phyloP scores from a whole-genome alignment of 768 basidiomycete species.

The Mycena galopus region DNA sequence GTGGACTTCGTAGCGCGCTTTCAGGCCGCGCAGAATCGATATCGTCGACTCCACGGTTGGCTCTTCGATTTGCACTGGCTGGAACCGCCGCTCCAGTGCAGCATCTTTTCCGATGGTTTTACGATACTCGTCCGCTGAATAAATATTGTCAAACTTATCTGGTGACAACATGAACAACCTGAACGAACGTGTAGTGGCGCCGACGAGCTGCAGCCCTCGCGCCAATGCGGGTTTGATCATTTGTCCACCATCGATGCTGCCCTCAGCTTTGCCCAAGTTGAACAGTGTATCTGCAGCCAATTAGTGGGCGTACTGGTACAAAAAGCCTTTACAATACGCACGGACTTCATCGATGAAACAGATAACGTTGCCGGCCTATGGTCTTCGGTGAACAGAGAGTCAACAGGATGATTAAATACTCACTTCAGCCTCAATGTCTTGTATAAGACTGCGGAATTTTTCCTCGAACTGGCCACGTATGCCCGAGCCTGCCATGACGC shows the following conservation, averaged over 20 bases:
- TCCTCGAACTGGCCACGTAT: slow-evolving; percentile 95
- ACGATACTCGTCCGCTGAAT: slow-evolving; percentile 84
- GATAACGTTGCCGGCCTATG: slow-evolving; percentile 80
- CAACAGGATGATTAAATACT: slow-evolving; percentile 34
- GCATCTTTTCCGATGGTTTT: slow-evolving; percentile 95
- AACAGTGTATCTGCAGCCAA: slow-evolving; percentile 73
- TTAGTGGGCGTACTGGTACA: background rate
- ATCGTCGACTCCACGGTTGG: slow-evolving; percentile 89
- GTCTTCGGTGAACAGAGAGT: background rate
- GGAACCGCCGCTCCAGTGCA: slow-evolving; percentile 91
- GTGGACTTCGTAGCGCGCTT: slow-evolving; percentile 89
- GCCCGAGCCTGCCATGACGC: slow-evolving; percentile 90
- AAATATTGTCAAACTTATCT: background rate
- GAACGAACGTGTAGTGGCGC: slow-evolving; percentile 84
- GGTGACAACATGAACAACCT: background rate
- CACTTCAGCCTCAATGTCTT: slow-evolving; percentile 90
- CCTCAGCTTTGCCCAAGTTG: slow-evolving; percentile 92
- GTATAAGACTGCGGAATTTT: slow-evolving; percentile 91
- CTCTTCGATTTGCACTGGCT: slow-evolving; percentile 90
- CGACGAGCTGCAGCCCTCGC: slow-evolving; percentile 88
- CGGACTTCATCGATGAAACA: slow-evolving; percentile 97
- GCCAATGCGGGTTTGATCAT: slow-evolving; percentile 96
- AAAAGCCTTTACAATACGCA: slow-evolving; percentile 54
- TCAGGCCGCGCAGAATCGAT: slow-evolving; percentile 89
- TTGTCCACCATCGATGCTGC: slow-evolving; percentile 91